These are phyloP conservation scores for Candida nitratophila DNA, from an alignment of 805 yeast genomes.

Conservation along the genomic window DNA sequence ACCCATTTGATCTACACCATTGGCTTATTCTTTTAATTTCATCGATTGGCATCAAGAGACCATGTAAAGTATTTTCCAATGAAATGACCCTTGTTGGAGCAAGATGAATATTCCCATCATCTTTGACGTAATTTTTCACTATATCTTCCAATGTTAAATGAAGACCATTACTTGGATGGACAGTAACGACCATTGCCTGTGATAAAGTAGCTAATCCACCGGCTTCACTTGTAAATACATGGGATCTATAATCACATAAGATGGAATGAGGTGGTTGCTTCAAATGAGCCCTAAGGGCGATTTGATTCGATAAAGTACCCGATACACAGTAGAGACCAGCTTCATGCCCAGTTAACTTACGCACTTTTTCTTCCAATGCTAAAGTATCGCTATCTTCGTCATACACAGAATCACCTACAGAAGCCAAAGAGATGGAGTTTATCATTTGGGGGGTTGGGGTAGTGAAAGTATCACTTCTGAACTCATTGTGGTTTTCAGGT, in stretches of 20 bases:
- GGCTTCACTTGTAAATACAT: conserved; percentile 78
- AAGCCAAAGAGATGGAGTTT: conserved; percentile 45
- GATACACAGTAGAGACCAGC: conserved; percentile 80
- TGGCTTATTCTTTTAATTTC: conserved; percentile 65
- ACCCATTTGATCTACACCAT: conserved; percentile 55
- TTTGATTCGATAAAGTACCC: conserved; percentile 87
- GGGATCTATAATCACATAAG: conserved; percentile 81
- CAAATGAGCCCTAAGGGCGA: conserved; percentile 71
- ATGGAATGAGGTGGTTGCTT: conserved; percentile 81
- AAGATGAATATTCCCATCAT: conserved; percentile 76
- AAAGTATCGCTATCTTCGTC: conserved; percentile 71
- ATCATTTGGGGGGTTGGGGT: conserved; percentile 76
- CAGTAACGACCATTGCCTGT: conserved; percentile 87
- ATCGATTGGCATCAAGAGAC: conserved; percentile 71
- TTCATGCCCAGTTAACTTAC: conserved; percentile 67
- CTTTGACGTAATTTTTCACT: conserved; percentile 49
- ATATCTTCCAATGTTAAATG: conserved; percentile 80
- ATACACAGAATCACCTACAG: conserved; percentile 87
- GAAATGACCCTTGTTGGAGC: conserved; percentile 86
- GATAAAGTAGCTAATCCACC: conserved; percentile 87
- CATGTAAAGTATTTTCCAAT: conserved; percentile 84
- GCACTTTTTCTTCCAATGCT: conserved; percentile 56
- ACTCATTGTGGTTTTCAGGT: conserved; percentile 34
- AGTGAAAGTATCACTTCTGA: conserved; percentile 83
- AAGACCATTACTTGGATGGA: conserved; percentile 66